Percentiles rank a stretch among this genome's conserved stretches.
phyloP scores from a whole-genome alignment of 352 stramenopile genomes.

The Phytophthora parvispora region DNA sequence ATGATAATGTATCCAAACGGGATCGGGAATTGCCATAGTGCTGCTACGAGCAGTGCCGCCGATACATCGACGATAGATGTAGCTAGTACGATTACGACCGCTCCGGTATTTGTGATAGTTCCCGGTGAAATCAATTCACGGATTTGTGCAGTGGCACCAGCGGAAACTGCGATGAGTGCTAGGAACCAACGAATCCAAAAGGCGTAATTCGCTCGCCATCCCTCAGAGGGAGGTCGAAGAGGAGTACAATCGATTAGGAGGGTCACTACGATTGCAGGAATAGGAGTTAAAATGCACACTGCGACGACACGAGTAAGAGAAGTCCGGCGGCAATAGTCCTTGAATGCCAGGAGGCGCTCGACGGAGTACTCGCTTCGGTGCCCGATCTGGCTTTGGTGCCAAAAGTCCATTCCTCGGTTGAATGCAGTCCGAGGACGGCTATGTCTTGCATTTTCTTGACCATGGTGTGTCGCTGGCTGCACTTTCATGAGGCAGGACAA shows the following conservation, averaged over 20 bases:
- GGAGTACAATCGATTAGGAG: slow-evolving; percentile 29
- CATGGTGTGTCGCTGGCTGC: not conserved
- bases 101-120: slow-evolving; percentile 3
- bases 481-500: no score
- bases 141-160: slow-evolving; percentile 11
- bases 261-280: slow-evolving; percentile 12
- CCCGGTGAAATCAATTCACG: slow-evolving; percentile 6
- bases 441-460: not conserved
- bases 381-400: slow-evolving; percentile 15
- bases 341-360: slow-evolving; percentile 11
- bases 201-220: slow-evolving; percentile 25
- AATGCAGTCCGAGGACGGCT: not conserved
- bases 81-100: not conserved
- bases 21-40: slow-evolving; percentile 21
- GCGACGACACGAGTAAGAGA: not conserved
- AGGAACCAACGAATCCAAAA: slow-evolving; percentile 28
- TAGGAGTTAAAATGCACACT: slow-evolving; percentile 12
- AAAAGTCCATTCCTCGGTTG: not conserved
- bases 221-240: slow-evolving; percentile 9
- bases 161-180: slow-evolving; percentile 6
- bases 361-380: slow-evolving; percentile 15
- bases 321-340: slow-evolving; percentile 8
- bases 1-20: slow-evolving; percentile 24
- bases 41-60: slow-evolving; percentile 7
- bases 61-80: slow-evolving; percentile 1